Evolutionary conservation across 2,329 filamentous ascomycete genomes (phyloP).

Genomic region (Penicillium sp.): DNA sequence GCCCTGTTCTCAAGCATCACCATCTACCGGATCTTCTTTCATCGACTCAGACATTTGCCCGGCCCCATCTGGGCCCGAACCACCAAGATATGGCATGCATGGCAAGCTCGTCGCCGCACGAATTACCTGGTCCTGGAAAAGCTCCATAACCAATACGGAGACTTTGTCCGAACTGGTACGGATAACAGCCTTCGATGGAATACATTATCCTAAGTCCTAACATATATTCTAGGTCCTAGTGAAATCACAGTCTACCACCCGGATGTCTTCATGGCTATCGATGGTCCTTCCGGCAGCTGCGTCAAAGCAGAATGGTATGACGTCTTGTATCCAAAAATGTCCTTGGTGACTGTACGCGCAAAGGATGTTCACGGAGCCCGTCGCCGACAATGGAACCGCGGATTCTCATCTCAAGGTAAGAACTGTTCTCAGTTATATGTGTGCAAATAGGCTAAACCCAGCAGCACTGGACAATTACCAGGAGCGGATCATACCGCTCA

Average conservation of each 20-base stretch:
- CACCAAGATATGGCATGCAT: slow-evolving; percentile 38
- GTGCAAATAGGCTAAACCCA: background rate
- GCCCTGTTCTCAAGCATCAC: slow-evolving; percentile 30
- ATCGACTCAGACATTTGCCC: slow-evolving; percentile 37
- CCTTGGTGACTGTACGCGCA: slow-evolving; percentile 9
- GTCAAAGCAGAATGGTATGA: slow-evolving; percentile 21
- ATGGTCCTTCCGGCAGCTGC: slow-evolving; percentile 11
- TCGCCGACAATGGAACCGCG: slow-evolving; percentile 8
- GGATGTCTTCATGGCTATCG: slow-evolving; percentile 13
- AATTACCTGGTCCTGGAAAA: slow-evolving; percentile 29
- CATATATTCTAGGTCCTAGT: slow-evolving; percentile 3
- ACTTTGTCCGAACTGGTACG: slow-evolving; percentile 35
- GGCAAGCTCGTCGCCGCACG: slow-evolving; percentile 22
- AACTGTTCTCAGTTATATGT: background rate
- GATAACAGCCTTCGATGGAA: background rate
- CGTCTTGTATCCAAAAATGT: slow-evolving; percentile 11
- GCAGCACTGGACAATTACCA: slow-evolving; percentile 7
- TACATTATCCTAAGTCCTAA: background rate
- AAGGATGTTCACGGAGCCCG: slow-evolving; percentile 5
- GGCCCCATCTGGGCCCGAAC: slow-evolving; percentile 37
- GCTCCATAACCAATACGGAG: slow-evolving; percentile 31
- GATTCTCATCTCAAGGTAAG: slow-evolving; percentile 6
- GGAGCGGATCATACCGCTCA: background rate
- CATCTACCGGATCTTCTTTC: slow-evolving; percentile 40
- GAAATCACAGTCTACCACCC: slow-evolving; percentile 20